Base-by-base conservation (phyloP, 1,284 basidiomycete species). In the Pseudozyma hubeiensis region DNA sequence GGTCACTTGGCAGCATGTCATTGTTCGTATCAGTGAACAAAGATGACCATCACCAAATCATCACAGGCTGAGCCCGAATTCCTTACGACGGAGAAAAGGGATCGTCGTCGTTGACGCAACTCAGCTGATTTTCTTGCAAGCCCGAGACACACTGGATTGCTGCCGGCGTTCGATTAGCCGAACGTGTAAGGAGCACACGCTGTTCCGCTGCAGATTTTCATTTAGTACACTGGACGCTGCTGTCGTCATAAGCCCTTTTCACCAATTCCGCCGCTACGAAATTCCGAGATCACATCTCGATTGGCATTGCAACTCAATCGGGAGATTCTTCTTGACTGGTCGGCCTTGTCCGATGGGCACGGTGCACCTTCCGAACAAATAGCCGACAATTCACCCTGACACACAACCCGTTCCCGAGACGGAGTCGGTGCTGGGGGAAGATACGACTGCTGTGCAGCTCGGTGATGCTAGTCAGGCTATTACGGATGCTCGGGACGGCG, bases 101-200 rank as follows among this genome's bases (percentile, higher is more conserved):
- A 24, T 24, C 24, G 24, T 24, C 24, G 24, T 24, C 37, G 2
- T 37, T 51, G 49, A 51, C 54, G 37, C 45, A 53, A 49, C 63
- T 65, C 63, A 65, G 63, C 63, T 65, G 63, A 65, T 65, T 65
- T 65, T 37, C 16, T 24, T 24, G 24, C 24, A 24, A 24, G 24
- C 24, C 24, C 24, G 24, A 24, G 24, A 24, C 24, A 4, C 33
- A 5, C 17, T n/a, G 31, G 7, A 3, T 43, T 19, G 30, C 19
- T 16, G 17, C 17, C 59, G 59, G 59, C 48, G 17, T 62, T 56
- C 30, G 60, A 4, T 29, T 31, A 31, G 45, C 45, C 45, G 45
- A 46, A 29, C 14, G 8, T 37, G 35, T 14, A 5, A 1, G 35
- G 8, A 10, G 35, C 24, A 24, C 24, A 24, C 24, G 24, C 24